phyloP scores from a whole-genome alignment of 257 asterid species.

The Agastache rugosa region DNA sequence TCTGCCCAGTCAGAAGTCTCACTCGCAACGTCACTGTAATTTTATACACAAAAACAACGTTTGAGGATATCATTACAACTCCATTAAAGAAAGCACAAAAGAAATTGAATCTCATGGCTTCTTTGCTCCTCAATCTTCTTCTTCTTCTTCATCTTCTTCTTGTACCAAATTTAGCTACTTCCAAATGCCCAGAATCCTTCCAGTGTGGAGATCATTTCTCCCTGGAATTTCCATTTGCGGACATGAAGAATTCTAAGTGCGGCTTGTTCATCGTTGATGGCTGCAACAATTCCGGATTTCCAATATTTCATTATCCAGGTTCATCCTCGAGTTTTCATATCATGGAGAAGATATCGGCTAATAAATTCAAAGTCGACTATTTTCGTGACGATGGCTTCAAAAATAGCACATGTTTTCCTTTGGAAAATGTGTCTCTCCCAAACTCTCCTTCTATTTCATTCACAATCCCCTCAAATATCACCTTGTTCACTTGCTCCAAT shows the following conservation, averaged over 20 bases:
- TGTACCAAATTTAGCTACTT: neutral
- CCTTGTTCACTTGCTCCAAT: slow-evolving; percentile 1
- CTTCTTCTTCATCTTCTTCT: neutral
- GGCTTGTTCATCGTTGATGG: neutral
- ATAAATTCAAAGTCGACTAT: slow-evolving; percentile 1
- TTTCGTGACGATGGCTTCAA: neutral
- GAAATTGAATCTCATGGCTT: neutral
- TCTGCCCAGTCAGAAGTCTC: too few species aligned
- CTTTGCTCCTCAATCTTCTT: neutral
- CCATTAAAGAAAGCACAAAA: too few species aligned
- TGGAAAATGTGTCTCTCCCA: neutral
- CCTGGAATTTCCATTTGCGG: neutral
- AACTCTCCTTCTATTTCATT: neutral
- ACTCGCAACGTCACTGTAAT: too few species aligned
- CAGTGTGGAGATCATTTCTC: neutral
- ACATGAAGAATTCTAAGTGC: neutral
- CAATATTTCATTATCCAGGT: neutral
- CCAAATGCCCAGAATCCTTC: neutral
- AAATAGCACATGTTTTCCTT: neutral
- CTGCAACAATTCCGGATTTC: neutral
- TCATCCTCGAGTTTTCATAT: neutral
- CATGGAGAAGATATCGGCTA: neutral
- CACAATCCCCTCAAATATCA: neutral
- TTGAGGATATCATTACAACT: too few species aligned
- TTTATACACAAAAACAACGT: too few species aligned